Evolutionary conservation across 495 filamentous ascomycete species (phyloP), one percentile per base, ranked within the genome.

Genomic region (Neurospora sp.): DNA sequence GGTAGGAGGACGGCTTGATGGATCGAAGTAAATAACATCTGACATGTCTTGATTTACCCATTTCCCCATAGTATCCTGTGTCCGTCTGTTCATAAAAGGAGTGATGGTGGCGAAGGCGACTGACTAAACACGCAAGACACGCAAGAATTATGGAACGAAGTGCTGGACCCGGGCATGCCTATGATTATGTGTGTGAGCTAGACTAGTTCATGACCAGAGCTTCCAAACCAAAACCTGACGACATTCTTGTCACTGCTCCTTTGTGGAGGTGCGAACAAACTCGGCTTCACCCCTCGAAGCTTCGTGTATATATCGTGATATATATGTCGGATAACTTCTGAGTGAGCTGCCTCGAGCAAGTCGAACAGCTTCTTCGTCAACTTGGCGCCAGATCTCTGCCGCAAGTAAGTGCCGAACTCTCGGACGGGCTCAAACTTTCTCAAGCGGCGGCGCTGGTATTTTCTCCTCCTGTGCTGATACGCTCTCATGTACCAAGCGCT

Each of bases 401-500:
- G 54, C 54, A 66, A 66, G 54, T 16, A 66, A 66, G 54, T 66
- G 54, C 23, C 54, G 12, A 18, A 66, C 54, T 66, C 54, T 62
- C 27, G 54, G 54, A 62, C 3, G 27, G 54, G 23, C 27, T 9
- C 27, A 31, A 66, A 66, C 54, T 27, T 66, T 31, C 12, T 31
- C 12, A 66, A 66, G 54, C 54, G 54, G 73, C 74, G 76, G 70
- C 69, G 72, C 75, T 48, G 72, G 72, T 48, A 23, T 74, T 72
- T 74, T 59, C 38, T 71, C 38, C 37, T 70, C 69, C 23, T 44
- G 39, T 54, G 23, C 27, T 38, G 4, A 20, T 12, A 14, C 14
- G 6, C 38, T 48, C 74, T 81, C 79, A 81, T 66, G 80, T 81
- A 74, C 77, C 77, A 10, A 77, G 78, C 5, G 74, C 73, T 27